These are phyloP conservation scores for Cyberlindnera nakhonratchasimensis DNA, from an alignment of 805 yeast genomes.

Conservation along the genomic window DNA sequence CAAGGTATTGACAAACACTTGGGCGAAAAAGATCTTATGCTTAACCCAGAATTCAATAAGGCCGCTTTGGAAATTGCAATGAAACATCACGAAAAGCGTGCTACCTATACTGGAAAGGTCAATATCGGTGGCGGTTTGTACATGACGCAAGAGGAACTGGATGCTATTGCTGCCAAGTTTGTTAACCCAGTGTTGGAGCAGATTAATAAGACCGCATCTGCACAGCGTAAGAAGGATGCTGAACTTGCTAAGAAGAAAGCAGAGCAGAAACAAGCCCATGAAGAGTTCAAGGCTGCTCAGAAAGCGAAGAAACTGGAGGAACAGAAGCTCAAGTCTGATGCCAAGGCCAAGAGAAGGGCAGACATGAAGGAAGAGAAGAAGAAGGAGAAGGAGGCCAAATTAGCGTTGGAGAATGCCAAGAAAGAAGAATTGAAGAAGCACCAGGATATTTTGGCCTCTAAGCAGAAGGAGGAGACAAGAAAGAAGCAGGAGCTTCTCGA, in stretches of 20 bases:
- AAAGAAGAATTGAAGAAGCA: constrained; percentile 34
- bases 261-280: constrained; percentile 37
- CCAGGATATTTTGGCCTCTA: constrained; percentile 34
- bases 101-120: constrained; percentile 48
- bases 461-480: constrained; percentile 31
- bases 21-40: constrained; percentile 37
- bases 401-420: constrained; percentile 30
- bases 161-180: constrained; percentile 70
- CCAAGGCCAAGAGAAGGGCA: constrained; percentile 34
- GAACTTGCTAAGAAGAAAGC: constrained; percentile 36
- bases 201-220: constrained; percentile 62
- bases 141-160: constrained; percentile 72
- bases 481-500: constrained; percentile 29
- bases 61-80: constrained; percentile 78
- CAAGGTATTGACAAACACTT: constrained; percentile 39
- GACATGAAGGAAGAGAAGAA: constrained; percentile 36
- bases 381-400: constrained; percentile 30
- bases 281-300: constrained; percentile 39
- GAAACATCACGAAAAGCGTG: constrained; percentile 56
- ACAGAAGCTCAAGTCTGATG: constrained; percentile 45
- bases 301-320: constrained; percentile 38
- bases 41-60: constrained; percentile 57
- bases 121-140: constrained; percentile 86
- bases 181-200: constrained; percentile 83
- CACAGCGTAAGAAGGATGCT: constrained; percentile 59